Conservation (phyloP, 345 rosid genomes). For the Aethionema arabicum region DNA sequence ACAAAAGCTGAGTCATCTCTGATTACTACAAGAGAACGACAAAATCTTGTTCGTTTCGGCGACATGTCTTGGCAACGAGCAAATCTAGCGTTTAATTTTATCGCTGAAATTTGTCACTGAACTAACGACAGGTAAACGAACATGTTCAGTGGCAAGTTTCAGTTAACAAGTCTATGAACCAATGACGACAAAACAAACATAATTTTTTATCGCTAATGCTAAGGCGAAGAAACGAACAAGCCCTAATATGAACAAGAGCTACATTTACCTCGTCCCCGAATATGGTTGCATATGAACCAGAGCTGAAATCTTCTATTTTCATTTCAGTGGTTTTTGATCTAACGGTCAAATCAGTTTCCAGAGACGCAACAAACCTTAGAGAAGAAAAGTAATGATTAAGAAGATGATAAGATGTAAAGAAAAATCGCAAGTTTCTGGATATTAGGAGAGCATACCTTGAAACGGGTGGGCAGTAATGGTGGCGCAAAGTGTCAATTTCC, state of each 20-base stretch:
- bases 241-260: not conserved
- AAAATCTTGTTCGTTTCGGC: not conserved
- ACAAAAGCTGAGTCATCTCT: not conserved
- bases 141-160: no score
- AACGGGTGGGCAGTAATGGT: slow-evolving; percentile 93
- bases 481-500: slow-evolving; percentile 85
- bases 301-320: slow-evolving; percentile 65
- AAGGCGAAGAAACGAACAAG: no score
- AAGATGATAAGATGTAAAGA: not conserved
- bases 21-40: not conserved
- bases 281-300: slow-evolving; percentile 88
- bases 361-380: slow-evolving; percentile 70
- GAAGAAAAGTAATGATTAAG: slow-evolving; percentile 12
- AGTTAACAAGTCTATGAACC: no score
- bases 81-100: no score
- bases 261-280: slow-evolving; percentile 82
- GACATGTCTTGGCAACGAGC: no score
- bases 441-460: slow-evolving; percentile 58
- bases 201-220: no score
- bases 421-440: not conserved
- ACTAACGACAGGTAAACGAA: no score
- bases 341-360: slow-evolving; percentile 86
- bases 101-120: no score
- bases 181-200: no score
- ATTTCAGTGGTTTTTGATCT: slow-evolving; percentile 79